Conservation (phyloP, 2,329 filamentous ascomycete genomes). For the Phaeosphaeria sp. region DNA sequence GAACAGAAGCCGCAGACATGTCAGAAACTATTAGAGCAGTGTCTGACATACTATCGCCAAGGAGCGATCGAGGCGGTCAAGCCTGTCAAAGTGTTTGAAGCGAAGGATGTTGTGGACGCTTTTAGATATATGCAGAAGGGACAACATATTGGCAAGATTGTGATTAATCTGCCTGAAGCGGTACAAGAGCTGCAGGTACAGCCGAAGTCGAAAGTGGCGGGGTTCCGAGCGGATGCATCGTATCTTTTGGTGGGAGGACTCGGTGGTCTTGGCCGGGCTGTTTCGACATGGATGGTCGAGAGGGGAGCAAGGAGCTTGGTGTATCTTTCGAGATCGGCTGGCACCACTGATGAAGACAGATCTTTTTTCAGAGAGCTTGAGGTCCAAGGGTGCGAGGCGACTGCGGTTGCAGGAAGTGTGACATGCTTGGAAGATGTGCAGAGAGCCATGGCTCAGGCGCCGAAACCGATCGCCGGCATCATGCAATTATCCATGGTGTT, state of each 20-base stretch:
- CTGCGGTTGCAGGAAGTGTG: constrained; percentile 10
- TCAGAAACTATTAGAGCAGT: neutral
- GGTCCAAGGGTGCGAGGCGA: constrained; percentile 13
- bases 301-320: constrained; percentile 23
- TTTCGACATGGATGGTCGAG: constrained; percentile 23
- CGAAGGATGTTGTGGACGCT: constrained; percentile 29
- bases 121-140: constrained; percentile 43
- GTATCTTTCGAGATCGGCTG: constrained; percentile 21
- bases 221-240: constrained; percentile 4
- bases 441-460: constrained; percentile 2
- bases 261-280: constrained; percentile 23
- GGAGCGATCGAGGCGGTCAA: constrained; percentile 14
- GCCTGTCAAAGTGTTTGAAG: constrained; percentile 23
- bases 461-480: constrained; percentile 14
- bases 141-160: constrained; percentile 50
- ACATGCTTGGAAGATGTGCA: constrained; percentile 4
- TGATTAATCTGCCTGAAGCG: constrained; percentile 24
- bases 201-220: neutral
- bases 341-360: constrained; percentile 2
- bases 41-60: constrained; percentile 2
- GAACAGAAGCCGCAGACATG: neutral
- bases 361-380: constrained; percentile 13
- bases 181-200: neutral
- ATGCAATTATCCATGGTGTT: constrained; percentile 15
- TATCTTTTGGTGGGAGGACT: constrained; percentile 35